phyloP scores from a whole-genome alignment of 202 grass and related monocot genomes.

The Panicum hallii region DNA sequence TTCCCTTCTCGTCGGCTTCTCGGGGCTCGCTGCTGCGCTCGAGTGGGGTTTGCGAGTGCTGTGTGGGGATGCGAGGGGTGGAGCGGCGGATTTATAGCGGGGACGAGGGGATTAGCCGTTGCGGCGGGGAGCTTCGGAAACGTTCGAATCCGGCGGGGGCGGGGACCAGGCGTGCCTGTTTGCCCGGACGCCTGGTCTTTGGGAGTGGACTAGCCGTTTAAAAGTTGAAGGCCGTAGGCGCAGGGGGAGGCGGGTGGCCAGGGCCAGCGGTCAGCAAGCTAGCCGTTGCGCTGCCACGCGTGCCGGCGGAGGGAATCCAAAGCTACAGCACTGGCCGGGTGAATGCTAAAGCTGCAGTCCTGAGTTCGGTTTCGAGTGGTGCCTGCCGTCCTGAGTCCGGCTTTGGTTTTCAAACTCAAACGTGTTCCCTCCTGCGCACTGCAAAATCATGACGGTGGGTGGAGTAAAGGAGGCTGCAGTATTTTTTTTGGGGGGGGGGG shows the following conservation, averaged over 20 bases:
- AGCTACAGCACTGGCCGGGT: too few relatives aligned
- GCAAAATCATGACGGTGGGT: too few relatives aligned
- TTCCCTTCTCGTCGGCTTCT: background rate
- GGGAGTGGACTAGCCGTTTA: constrained; percentile 67
- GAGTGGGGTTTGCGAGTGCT: background rate
- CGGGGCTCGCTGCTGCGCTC: constrained; percentile 33
- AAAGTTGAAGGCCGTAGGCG: constrained; percentile 3
- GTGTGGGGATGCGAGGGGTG: background rate
- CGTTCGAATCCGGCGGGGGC: constrained; percentile 57
- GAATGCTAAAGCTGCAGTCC: too few relatives aligned
- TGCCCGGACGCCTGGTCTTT: background rate
- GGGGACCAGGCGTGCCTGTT: background rate
- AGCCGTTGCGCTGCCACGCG: background rate
- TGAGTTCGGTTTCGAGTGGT: too few relatives aligned
- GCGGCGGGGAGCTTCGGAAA: constrained; percentile 45
- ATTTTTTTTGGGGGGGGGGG: too few relatives aligned
- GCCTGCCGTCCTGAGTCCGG: too few relatives aligned
- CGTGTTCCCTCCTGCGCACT: too few relatives aligned
- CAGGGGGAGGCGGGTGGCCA: too few relatives aligned
- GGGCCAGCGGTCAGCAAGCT: background rate
- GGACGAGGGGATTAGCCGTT: constrained; percentile 53
- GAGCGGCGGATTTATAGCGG: constrained; percentile 34
- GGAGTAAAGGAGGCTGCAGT: too few relatives aligned
- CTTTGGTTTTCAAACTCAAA: too few relatives aligned
- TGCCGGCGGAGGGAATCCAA: too few relatives aligned